Base-by-base conservation (phyloP, 139 green algal genomes). In the Pycnococcus provasolii region DNA sequence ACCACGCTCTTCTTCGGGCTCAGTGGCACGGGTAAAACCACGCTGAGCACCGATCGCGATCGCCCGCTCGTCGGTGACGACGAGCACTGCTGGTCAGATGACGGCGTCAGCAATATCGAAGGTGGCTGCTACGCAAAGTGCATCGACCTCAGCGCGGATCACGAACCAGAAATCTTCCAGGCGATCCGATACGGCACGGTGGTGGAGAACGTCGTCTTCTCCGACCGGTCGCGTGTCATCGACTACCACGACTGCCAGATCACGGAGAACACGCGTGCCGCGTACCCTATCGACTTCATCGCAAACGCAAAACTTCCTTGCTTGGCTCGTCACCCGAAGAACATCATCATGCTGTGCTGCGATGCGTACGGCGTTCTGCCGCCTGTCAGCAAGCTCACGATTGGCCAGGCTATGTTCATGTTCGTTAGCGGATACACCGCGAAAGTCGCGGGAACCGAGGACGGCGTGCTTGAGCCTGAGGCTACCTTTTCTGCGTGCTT, bases 371-470 rank as follows among this genome's bases (percentile, higher is more conserved):
- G 91, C 39, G 90, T 96, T 68, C 82, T 96, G 73, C 90, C 90
- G 0, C 90, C 90, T 9, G 85, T 96, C 26, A 76, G 71, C 55
- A 81, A 80, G 57, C 84, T 96, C 15, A 92, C 79, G 15, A 73
- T 70, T 42, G 85, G 90, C 71, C 91, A 97, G 77, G 91, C 90
- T 42, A 97, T 97, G 91, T 97, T 97, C 76, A 88, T 95, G 70
- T 97, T 97, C 74, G 87, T 98, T 62, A 86, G 67, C 5, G 92
- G 91, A 11, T 97, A 97, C 86, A 98, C 91, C 2, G 85, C 89
- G 61, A 97, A 97, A 83, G 91, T 94, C 51, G 50, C 50, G 11
- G 50, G 50, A 13, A 55, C 50, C 8, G 53, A n/a, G 44, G 2
- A 55, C 11, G 50, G 50, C 11, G 50, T 55, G 11, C 11, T 55